Base-by-base conservation (phyloP, 345 rosid genomes). In the Dovyalis caffra region DNA sequence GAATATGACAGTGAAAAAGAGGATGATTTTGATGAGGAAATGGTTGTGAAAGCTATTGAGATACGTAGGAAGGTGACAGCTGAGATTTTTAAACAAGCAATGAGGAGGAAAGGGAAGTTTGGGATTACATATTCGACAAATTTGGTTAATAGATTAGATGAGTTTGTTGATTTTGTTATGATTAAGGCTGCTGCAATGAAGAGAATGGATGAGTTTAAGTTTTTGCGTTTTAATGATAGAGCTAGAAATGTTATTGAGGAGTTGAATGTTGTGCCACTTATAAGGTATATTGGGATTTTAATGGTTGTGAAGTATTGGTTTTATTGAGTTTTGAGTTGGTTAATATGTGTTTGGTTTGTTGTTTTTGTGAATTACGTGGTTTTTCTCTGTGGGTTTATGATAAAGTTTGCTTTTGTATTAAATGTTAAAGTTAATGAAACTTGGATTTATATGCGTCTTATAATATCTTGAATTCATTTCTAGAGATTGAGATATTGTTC, bases 51-150 rank as follows among this genome's bases (percentile, higher is more conserved):
- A 66, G 97, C 99, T 16, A 71, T 95, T 25, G 89, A 87, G 84
- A 87, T 88, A 53, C 82, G 98, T 65, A 81, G 99, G 79, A 91
- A 86, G 74, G 93, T 89, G 74, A 88, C 94, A 1, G 77, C 81
- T 1, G 96, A 91, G 90, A 87, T 92, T 66, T 80, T 91, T 37
- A 91, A 82, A 86, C 86, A 81, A 77, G 87, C 84, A 28, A 81
- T 90, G 84, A 85, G 76, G 80, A 85, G 76, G 78, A 88, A 84
- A 80, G 98, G 96, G 3, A 89, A 88, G 78, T 92, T 95, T 69
- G 98, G 99, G 66, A 88, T 92, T 23, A 92, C 98, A 0, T 92
- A 92, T 75, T 82, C 91, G 5, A 77, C 89, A n/a, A 92, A 91
- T 85, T 82, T 95, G 79, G 85, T 83, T 10, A 72, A 73, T 38